Evolutionary conservation across 305 asterid genomes (phyloP), one percentile per base, ranked within the genome.

Genomic region (Withania somnifera): DNA sequence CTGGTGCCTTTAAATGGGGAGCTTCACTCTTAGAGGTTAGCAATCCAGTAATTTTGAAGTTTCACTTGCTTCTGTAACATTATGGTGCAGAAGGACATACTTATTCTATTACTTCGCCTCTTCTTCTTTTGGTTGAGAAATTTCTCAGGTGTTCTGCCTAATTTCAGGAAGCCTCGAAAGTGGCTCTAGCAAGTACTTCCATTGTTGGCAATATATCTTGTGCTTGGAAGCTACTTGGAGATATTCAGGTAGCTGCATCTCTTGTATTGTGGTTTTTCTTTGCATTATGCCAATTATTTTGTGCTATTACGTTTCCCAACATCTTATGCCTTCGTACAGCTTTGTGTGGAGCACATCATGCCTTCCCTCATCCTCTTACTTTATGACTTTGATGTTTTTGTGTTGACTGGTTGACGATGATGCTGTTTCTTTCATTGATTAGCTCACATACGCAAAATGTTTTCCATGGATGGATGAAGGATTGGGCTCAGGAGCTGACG

Each of bases 191-290:
- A 42, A 86, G 94, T 84, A 89, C 95, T 80, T 85, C 90, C 52
- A 88, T 96, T 79, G 91, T 92, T 79, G 89, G 92, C 71, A 93
- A 91, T 86, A 81, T 91, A 56, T 91, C 98, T 66, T 93, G 97
- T 82, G 83, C 90, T 71, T 96, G 99, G 99, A 96, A 96, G 93
- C 91, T 96, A 83, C 96, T 88, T 80, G 99, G 99, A 77, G 99
- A 96, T 85, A 94, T 96, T 86, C 95, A 94, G 98, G 99, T 96
- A 88, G 60, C 73, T 66, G 42, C 66, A 40, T 80, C 66, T 58
- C 14, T 79, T 36, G 24, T 45, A 28, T 42, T 81, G 42, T 50
- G 80, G 15, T 75, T 50, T 47, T 50, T 50, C 61, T 75, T 75
- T 75, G 80, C 63, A 75, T 50, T 14, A 28, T 73, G 58, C 60